Evolutionary conservation across 768 basidiomycete genomes (phyloP), one percentile per base, ranked within the genome.

Genomic region (Macrolepiota dolichaula): DNA sequence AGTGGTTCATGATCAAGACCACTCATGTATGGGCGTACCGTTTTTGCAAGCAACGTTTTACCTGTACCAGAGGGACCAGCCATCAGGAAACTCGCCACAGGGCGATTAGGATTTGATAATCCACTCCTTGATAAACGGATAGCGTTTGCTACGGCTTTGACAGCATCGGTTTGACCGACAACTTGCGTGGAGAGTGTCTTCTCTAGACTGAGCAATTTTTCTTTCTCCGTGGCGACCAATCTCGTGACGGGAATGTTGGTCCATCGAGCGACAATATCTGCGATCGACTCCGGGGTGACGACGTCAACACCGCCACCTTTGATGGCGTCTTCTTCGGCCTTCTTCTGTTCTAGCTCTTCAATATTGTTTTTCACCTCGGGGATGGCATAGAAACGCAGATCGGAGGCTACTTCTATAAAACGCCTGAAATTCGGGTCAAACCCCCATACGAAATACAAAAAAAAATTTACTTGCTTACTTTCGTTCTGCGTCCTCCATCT

Each of bases 211-310:
- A 94, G 74, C 27, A 94, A 76, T 73, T 96, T 96, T 71, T 98
- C 94, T 73, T 87, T 89, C 76, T 98, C 92, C 1, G 91, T 85
- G n/a, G 90, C 89, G 78, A 94, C 82, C 40, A 97, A 78, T 22
- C 89, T 81, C 29, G 90, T 91, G 12, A 96, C 91, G 1, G 96
- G 96, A 59, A 98, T 92, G 46, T 86, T 87, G 3, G 94, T 96
- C 95, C 95, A 98, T 59, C 90, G 83, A 19, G 86, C 90, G 25
- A 98, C 94, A 63, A 98, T 95, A 71, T 96, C 92, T 17, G 94
- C 93, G 62, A 99, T 98, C 63, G 92, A 87, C 63, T 96, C 94
- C 17, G 93, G 81, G 3, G 89, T 91, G 51, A 97, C 95, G 10
- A 79, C 79, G 63, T 94, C 91, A 17, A 81, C 72, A 15, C 84